phyloP scores from a whole-genome alignment of 768 basidiomycete species.

The Calocera viscosa region DNA sequence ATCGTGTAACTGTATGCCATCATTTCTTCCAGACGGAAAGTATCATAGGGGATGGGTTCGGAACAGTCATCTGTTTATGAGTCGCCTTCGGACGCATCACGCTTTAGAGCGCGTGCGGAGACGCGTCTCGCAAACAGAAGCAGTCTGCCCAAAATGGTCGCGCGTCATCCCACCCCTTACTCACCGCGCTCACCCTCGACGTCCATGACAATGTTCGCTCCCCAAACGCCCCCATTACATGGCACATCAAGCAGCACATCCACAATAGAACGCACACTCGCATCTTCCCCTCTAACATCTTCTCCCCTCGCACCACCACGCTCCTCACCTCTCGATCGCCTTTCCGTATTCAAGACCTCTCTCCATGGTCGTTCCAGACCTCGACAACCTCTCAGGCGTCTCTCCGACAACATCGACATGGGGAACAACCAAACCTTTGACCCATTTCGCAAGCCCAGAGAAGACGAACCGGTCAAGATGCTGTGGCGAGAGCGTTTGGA shows the following conservation, averaged over 20 bases:
- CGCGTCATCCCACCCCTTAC: not conserved
- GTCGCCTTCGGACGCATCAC: not conserved
- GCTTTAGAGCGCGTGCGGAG: not conserved
- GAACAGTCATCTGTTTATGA: not conserved
- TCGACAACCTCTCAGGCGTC: not conserved
- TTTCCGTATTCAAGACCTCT: not conserved
- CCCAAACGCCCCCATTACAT: not conserved
- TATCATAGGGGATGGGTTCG: no score
- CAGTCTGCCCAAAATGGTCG: not conserved
- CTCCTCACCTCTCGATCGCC: not conserved
- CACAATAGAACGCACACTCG: not conserved
- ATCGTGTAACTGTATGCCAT: no score
- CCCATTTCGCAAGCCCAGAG: not conserved
- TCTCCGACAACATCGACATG: constrained; percentile 1
- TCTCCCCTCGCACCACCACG: constrained; percentile 2
- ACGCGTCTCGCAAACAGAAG: not conserved
- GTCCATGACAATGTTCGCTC: not conserved
- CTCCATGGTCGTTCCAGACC: not conserved
- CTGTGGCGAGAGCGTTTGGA: not conserved
- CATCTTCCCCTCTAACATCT: not conserved
- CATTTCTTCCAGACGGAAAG: no score
- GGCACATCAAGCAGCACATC: not conserved
- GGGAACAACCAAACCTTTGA: not conserved
- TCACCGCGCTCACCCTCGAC: not conserved
- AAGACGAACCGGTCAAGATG: not conserved